phyloP scores from a whole-genome alignment of 2,329 filamentous ascomycete species.

The Penicillium glabrum region DNA sequence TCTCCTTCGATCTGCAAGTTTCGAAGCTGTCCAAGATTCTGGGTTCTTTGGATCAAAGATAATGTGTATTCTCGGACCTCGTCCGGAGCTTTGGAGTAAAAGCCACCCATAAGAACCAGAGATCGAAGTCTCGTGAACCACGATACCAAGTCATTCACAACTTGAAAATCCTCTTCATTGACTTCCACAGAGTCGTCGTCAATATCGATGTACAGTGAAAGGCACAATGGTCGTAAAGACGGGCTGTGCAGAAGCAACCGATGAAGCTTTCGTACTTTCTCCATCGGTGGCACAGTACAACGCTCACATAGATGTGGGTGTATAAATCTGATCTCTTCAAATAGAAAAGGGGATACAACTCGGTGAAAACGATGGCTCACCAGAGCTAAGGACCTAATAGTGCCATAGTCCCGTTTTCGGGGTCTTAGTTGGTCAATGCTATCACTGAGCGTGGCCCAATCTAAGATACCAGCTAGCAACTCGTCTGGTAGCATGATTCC shows the following conservation, averaged over 20 bases:
- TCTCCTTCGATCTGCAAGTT: neutral
- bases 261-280: slow-evolving; percentile 1
- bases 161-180: neutral
- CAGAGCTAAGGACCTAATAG: neutral
- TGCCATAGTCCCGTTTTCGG: slow-evolving; percentile 2
- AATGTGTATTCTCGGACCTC: neutral
- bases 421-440: neutral
- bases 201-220: slow-evolving; percentile 1
- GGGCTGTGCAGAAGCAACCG: neutral
- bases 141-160: neutral
- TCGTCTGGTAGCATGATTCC: neutral
- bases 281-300: neutral
- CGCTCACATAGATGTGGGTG: neutral
- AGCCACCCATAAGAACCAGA: slow-evolving; percentile 3
- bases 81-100: neutral
- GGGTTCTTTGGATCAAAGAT: neutral
- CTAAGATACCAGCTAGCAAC: neutral
- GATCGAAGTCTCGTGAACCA: slow-evolving; percentile 3
- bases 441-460: slow-evolving; percentile 1
- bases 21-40: neutral
- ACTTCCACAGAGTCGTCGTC: slow-evolving; percentile 1
- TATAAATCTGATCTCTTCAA: neutral
- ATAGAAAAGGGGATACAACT: slow-evolving; percentile 1
- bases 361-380: slow-evolving; percentile 1
- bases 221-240: neutral